Base-by-base conservation (phyloP, 352 stramenopile genomes). In the Phytophthora cryptogea region DNA sequence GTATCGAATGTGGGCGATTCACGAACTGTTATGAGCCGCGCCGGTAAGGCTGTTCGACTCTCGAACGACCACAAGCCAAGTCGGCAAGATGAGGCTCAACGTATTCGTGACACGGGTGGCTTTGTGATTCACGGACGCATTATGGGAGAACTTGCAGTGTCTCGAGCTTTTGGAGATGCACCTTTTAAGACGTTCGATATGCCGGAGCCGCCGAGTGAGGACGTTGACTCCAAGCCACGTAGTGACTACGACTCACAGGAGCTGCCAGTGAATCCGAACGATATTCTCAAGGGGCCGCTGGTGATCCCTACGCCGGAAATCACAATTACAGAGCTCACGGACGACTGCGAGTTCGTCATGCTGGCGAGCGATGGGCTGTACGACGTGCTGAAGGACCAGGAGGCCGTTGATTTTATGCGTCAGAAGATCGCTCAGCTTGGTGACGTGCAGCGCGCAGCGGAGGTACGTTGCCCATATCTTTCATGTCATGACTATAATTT, bases 61-160 rank as follows among this genome's bases (percentile, higher is more conserved):
- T 98, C 95, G 13, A 97, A 97, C 53, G 97, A 99, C 67, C 97
- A 99, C 74, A 99, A 99, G 73, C 96, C 97, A 11, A 89, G 77
- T 72, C 80, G 86, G 14, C 52, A 66, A 2, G 97, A 99, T 63
- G 97, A 99, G 72, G 92, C 95, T 5, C 91, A 97, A 59, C 85
- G 97, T 47, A 97, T 97, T 78, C 79, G 95, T 41, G 92, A 97
- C n/a, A 97, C 94, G 5, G 95, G 95, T 1, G 91, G 83, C 1
- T 93, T 94, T 76, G 85, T 94, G 23, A 93, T 94, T 43, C 83
- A 94, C 37, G 86, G 86, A 31, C 89, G 96, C 45, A 96, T 99
- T 45, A 99, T 99, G 95, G 86, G 86, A 26, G 83, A 95, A 59
- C 67, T 95, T 5, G 86, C 86, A 0, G 86, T 95, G 39, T 93